A percentile compares a stretch with the other conserved stretches of the same genome.
Conservation (phyloP, 352 stramenopile species). For the Globisporangium orthogonon region DNA sequence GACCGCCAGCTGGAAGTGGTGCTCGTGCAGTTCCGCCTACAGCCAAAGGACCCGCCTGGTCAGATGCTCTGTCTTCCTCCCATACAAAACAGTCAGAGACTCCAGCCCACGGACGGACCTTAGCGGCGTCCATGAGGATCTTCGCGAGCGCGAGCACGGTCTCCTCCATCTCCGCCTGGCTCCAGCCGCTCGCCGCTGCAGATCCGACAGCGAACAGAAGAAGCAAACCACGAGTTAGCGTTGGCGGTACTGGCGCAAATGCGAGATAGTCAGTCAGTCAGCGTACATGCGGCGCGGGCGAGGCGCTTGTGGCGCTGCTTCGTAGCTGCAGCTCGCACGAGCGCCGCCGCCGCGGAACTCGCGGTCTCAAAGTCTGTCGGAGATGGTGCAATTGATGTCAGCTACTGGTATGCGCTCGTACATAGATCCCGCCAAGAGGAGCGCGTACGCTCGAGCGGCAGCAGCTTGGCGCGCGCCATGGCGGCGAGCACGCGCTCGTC, state of each 20-base stretch:
- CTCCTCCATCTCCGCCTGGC: slow-evolving; percentile 40
- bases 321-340: slow-evolving; percentile 41
- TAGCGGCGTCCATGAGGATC: slow-evolving; percentile 66
- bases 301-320: slow-evolving; percentile 62
- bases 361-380: slow-evolving; percentile 46
- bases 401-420: too few species aligned
- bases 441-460: slow-evolving; percentile 35
- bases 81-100: neutral
- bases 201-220: too few species aligned
- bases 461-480: slow-evolving; percentile 22
- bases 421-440: neutral
- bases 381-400: neutral
- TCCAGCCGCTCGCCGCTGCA: slow-evolving; percentile 54
- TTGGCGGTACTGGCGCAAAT: neutral
- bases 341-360: slow-evolving; percentile 42
- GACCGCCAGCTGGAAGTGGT: slow-evolving; percentile 36
- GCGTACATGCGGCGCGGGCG: slow-evolving; percentile 51
- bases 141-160: slow-evolving; percentile 59
- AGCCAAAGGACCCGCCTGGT: neutral
- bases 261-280: too few species aligned
- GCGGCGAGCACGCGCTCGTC: slow-evolving; percentile 62
- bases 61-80: neutral
- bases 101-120: slow-evolving; percentile 19
- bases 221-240: neutral
- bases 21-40: slow-evolving; percentile 36